Conservation (phyloP, 352 stramenopile genomes). For the Phytophthora syringae region DNA sequence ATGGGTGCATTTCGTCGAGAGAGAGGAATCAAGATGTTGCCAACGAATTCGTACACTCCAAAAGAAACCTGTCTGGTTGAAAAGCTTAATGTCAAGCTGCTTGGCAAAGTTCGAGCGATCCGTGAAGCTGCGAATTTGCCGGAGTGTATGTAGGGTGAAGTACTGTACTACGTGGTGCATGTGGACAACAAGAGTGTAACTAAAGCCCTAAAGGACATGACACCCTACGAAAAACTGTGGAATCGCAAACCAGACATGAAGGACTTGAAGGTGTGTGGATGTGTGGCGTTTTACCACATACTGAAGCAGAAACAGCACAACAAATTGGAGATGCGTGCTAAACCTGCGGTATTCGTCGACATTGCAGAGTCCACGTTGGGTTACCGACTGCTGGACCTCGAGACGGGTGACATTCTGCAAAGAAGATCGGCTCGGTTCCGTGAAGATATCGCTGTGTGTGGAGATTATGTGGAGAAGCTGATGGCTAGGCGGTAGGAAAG, state of each 20-base stretch:
- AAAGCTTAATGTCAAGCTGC: constrained; percentile 2
- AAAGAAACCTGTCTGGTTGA: constrained; percentile 11
- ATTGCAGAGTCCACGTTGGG: not conserved
- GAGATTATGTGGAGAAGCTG: constrained; percentile 6
- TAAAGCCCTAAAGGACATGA: constrained; percentile 6
- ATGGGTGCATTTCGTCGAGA: not conserved
- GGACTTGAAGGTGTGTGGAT: constrained; percentile 10
- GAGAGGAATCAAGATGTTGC: not conserved
- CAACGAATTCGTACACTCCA: constrained; percentile 3
- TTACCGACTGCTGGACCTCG: constrained; percentile 4
- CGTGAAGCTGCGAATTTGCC: constrained; percentile 4
- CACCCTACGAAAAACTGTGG: constrained; percentile 5
- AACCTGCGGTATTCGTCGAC: not conserved
- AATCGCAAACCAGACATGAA: constrained; percentile 6
- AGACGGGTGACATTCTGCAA: constrained; percentile 2
- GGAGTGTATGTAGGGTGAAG: not conserved
- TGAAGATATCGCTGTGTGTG: constrained; percentile 6
- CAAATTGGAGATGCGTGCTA: constrained; percentile 7
- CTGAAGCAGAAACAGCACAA: not conserved
- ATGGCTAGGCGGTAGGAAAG: constrained; percentile 2
- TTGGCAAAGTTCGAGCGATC: constrained; percentile 9
- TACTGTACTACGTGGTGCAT: constrained; percentile 9
- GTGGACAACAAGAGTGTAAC: constrained; percentile 12
- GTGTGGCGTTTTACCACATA: constrained; percentile 6
- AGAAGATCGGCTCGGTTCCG: constrained; percentile 6